Base-by-base conservation (phyloP, 179 eudicot species). In the Silene noctiflora region DNA sequence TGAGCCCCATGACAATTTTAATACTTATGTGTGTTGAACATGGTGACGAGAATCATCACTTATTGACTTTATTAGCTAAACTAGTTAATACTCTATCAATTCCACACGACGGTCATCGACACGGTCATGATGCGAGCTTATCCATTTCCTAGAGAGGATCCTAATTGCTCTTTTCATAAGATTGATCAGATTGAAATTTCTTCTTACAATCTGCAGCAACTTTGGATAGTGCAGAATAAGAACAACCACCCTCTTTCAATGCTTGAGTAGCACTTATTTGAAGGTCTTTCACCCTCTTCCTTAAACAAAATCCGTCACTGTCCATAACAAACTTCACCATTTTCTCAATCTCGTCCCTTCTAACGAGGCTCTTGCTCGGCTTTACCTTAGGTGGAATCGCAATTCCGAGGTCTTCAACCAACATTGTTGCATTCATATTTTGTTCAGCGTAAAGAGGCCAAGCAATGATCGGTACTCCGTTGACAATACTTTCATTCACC, bases 401-500 rank as follows among this genome's bases (percentile, higher is more conserved):
- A 61, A 85, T 81, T 67, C 77, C 75, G 0, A 76, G 33, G 12
- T 82, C 84, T 63, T 75, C 81, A 13, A 12, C 74, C 12, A 88
- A 31, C 68, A 75, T 29, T 1, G 86, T 63, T 1, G 91, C 85
- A 6, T 87, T 89, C 91, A 86, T 89, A 42, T 77, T 70, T 55
- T 88, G 89, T 79, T 88, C 89, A 0, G 89, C 89, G 1, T 82
- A 86, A 9, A 88, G 79, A 27, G 92, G 92, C 86, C 92, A 88
- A 0, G 87, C 82, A 9, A 88, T 84, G 16, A 88, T 75, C 7
- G 91, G 91, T 59, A 89, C 83, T 0, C 91, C 88, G 3, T 79
- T 72, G 2, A 72, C 76, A 0, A 89, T 65, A 29, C 90, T 87
- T 48, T 89, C 92, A 7, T 82, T 9, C 0, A 72, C 60, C 27